Conservation (phyloP, 2,329 filamentous ascomycete genomes). For the Colletotrichum sojae region DNA sequence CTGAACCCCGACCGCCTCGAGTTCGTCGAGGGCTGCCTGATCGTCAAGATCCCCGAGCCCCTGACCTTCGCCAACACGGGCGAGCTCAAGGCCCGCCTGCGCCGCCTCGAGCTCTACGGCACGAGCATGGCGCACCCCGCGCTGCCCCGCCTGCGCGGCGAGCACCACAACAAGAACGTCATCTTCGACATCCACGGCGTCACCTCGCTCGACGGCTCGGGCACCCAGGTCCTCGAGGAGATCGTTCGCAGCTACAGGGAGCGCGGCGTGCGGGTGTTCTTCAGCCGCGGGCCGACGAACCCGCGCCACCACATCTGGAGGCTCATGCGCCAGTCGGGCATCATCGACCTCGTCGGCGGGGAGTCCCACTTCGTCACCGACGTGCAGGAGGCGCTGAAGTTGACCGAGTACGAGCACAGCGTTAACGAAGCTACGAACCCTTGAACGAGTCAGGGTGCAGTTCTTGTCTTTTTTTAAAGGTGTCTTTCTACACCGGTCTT, state of each 20-base stretch:
- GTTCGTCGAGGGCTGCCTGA: conserved; percentile 91
- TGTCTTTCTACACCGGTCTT: no score
- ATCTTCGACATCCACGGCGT: conserved; percentile 99
- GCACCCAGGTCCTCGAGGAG: conserved; percentile 90
- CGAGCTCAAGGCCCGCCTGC: conserved; percentile 86
- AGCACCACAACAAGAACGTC: conserved; percentile 90
- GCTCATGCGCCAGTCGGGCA: conserved; percentile 84
- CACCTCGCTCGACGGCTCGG: conserved; percentile 92
- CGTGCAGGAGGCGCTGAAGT: conserved; percentile 85
- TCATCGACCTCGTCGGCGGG: conserved; percentile 87
- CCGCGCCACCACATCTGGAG: conserved; percentile 73
- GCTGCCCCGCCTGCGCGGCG: conserved; percentile 81
- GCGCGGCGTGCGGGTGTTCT: conserved; percentile 83
- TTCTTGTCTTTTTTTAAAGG: no score
- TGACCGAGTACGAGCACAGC: conserved; percentile 81
- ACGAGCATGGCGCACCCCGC: conserved; percentile 88
- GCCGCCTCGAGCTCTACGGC: conserved; percentile 91
- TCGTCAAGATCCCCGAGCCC: conserved; percentile 97
- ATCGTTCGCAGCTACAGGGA: conserved; percentile 88
- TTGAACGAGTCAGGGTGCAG: neutral
- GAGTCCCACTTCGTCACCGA: conserved; percentile 82
- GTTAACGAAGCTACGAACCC: conserved; percentile 43
- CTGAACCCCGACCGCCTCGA: conserved; percentile 81
- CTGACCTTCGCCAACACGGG: conserved; percentile 98
- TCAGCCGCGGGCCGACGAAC: conserved; percentile 69